Percentiles rank a stretch among this genome's conserved stretches.
Conservation (phyloP, 805 yeast genomes). For the Lipomyces yamanashiensis region DNA sequence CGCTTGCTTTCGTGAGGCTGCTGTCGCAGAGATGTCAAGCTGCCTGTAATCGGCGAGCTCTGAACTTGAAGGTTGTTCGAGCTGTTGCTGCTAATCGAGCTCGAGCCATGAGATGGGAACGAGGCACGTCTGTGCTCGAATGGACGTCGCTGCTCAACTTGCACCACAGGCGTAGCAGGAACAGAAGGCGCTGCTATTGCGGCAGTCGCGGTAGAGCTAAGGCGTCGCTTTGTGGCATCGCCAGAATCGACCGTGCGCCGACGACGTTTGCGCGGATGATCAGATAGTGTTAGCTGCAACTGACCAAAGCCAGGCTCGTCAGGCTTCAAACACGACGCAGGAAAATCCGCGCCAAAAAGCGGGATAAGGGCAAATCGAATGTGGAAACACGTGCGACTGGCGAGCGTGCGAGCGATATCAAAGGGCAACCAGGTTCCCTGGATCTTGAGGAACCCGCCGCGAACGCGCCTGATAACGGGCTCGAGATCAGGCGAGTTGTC, state of each 20-base stretch:
- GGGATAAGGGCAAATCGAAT: constrained; percentile 79
- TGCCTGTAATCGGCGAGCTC: no score
- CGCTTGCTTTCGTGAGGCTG: constrained; percentile 7
- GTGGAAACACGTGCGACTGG: constrained; percentile 74
- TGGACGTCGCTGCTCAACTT: no score
- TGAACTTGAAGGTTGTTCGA: neutral
- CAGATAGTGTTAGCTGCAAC: constrained; percentile 47
- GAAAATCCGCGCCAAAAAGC: constrained; percentile 73
- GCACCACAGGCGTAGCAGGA: neutral
- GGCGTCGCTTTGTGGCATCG: neutral
- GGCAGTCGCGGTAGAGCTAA: neutral
- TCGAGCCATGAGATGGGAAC: neutral
- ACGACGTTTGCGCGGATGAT: constrained; percentile 37
- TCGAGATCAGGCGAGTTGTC: constrained; percentile 68
- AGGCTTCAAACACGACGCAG: constrained; percentile 63
- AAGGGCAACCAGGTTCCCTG: constrained; percentile 94
- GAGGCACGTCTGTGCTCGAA: neutral
- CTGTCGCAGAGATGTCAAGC: constrained; percentile 10
- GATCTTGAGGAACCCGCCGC: constrained; percentile 90
- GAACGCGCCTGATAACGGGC: constrained; percentile 66
- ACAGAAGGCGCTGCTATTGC: neutral
- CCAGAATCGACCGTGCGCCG: constrained; percentile 13
- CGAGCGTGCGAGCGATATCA: constrained; percentile 66
- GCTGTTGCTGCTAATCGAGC: neutral
- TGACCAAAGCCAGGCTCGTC: constrained; percentile 68